A percentile compares a stretch with the other conserved stretches of the same genome.
Conservation (phyloP, 495 filamentous ascomycete genomes). For the Penicillium cataractarum region DNA sequence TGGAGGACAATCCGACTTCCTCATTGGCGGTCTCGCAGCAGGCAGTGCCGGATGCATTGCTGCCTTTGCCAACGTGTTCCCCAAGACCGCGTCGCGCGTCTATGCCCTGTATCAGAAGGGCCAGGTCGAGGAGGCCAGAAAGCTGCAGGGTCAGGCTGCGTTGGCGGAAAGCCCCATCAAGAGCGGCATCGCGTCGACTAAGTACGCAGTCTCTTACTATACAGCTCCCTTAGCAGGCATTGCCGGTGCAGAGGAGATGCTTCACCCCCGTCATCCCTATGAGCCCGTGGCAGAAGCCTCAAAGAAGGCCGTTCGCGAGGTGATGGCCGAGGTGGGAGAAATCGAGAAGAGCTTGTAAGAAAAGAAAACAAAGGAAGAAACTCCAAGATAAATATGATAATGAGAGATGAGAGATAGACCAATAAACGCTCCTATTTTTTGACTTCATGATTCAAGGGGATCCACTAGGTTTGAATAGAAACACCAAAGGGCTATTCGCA, state of each 20-base stretch:
- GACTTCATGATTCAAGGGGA: not conserved
- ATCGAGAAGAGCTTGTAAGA: constrained; percentile 17
- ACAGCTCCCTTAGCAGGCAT: constrained; percentile 32
- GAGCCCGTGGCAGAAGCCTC: constrained; percentile 47
- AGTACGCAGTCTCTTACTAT: constrained; percentile 57
- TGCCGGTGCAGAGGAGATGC: constrained; percentile 22
- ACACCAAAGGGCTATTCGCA: not conserved
- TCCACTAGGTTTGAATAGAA: not conserved
- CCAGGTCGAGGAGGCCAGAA: constrained; percentile 64
- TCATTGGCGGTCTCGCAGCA: constrained; percentile 57
- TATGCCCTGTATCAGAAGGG: constrained; percentile 67
- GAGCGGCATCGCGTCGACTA: constrained; percentile 69
- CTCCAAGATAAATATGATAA: not conserved
- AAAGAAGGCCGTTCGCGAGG: constrained; percentile 49
- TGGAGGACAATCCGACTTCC: constrained; percentile 72
- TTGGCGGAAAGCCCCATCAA: constrained; percentile 82
- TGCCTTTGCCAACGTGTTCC: constrained; percentile 70
- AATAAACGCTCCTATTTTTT: not conserved
- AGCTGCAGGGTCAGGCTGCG: constrained; percentile 72
- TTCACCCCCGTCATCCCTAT: constrained; percentile 60
- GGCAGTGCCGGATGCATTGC: constrained; percentile 61
- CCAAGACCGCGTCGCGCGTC: constrained; percentile 64
- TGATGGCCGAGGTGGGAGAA: constrained; percentile 40
- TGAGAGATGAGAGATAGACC: not conserved
- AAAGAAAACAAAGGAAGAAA: not conserved